Evolutionary conservation across 805 yeast species (phyloP), one percentile per base, ranked within the genome.

Genomic region (Alloascoidea africana): DNA sequence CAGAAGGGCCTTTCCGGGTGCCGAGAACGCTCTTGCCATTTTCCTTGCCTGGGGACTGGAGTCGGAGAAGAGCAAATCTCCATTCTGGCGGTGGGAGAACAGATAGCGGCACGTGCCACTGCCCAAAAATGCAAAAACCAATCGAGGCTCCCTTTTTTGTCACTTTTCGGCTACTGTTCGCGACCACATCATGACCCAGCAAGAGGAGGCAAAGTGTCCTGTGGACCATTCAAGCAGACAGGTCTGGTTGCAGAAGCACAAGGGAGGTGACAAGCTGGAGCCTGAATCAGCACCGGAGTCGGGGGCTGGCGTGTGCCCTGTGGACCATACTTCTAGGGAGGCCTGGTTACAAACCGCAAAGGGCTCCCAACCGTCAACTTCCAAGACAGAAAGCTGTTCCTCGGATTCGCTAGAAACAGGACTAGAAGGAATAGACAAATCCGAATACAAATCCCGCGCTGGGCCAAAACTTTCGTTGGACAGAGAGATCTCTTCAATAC

Each of bases 1-100:
- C 8, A 91, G 48, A 17, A 91, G 62, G 1, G 96, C 97, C 55
- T 91, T 91, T 0, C 97, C 96, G 0, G 98, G 96, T 0, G 97
- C 93, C 51, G 95, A 81, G 52, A 73, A 89, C 5, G 77, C 83
- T 39, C 60, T 57, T 32, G 44, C 35, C 14, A 36, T n/a, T 14
- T 4, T n/a, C n/a, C n/a, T n/a, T n/a, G n/a, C n/a, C n/a, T n/a
- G n/a, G n/a, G n/a, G n/a, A n/a, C n/a, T n/a, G n/a, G n/a, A n/a
- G n/a, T n/a, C n/a, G n/a, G n/a, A n/a, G n/a, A n/a, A n/a, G n/a
- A n/a, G n/a, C n/a, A n/a, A n/a, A n/a, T n/a, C n/a, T n/a, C n/a
- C n/a, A n/a, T n/a, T n/a, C n/a, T n/a, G n/a, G n/a, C n/a, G n/a
- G n/a, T n/a, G n/a, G n/a, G n/a, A n/a, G n/a, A n/a, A n/a, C n/a